Conservation (phyloP, 2,329 filamentous ascomycete species). For the Emericellopsis atlantica region DNA sequence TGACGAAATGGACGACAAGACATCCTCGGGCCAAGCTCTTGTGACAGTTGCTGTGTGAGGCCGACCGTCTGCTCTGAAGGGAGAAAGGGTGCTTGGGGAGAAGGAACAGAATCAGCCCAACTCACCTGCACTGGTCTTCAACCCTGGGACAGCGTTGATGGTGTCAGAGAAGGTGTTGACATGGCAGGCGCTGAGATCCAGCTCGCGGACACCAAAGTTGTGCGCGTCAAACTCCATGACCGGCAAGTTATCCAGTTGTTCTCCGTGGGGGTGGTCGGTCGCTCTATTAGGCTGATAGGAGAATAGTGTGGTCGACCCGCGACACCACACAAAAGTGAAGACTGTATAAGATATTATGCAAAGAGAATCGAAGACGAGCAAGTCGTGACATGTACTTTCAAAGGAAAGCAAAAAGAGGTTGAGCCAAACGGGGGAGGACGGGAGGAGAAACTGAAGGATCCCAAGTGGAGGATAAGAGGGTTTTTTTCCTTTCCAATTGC, state of each 20-base stretch:
- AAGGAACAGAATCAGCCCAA: slow-evolving; percentile 7
- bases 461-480: neutral
- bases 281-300: neutral
- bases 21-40: neutral
- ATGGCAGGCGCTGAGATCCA: slow-evolving; percentile 29
- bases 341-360: neutral
- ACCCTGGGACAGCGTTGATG: slow-evolving; percentile 39
- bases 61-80: neutral
- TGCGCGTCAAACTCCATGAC: neutral
- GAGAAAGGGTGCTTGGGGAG: neutral
- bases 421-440: neutral
- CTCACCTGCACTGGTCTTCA: slow-evolving; percentile 45
- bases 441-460: neutral
- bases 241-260: neutral
- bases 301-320: neutral
- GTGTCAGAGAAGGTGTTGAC: slow-evolving; percentile 32
- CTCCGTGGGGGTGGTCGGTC: neutral
- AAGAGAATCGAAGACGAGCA: neutral
- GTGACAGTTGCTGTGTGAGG: neutral
- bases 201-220: slow-evolving; percentile 18
- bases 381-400: neutral
- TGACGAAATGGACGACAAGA: too few relatives aligned
- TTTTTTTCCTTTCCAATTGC: neutral
- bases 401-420: neutral
- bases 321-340: neutral